Percentiles rank a stretch among this genome's conserved stretches.
These are phyloP conservation scores for Licmophora abbreviata DNA, from an alignment of 108 stramenopile species.

Conservation along the genomic window DNA sequence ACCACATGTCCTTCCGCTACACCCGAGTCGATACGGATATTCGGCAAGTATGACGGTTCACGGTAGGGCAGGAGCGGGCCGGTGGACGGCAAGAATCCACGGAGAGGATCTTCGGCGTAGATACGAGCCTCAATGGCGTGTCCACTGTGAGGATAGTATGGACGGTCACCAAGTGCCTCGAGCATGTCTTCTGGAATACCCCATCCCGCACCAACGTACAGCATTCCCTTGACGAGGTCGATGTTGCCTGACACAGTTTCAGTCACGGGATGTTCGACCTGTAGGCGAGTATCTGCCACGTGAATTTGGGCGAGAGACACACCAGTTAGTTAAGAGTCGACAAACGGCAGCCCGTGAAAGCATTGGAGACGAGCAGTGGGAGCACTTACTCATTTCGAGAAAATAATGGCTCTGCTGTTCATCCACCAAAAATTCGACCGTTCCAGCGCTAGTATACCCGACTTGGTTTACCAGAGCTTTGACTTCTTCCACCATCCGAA, in stretches of 20 bases:
- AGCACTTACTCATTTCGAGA: constrained; percentile 99
- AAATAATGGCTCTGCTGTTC: constrained; percentile 91
- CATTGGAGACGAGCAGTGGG: no score
- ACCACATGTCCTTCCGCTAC: constrained; percentile 78
- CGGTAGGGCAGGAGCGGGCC: constrained; percentile 63
- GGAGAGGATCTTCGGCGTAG: constrained; percentile 96
- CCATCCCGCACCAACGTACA: constrained; percentile 75
- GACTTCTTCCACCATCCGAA: constrained; percentile 85
- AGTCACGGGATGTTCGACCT: constrained; percentile 97
- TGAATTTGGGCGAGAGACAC: not conserved
- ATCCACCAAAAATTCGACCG: constrained; percentile 95
- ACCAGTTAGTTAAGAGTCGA: not conserved
- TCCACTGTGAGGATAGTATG: constrained; percentile 46
- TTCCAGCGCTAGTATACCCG: constrained; percentile 88
- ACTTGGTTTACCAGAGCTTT: constrained; percentile 69
- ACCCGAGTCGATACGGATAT: constrained; percentile 82
- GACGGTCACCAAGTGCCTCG: constrained; percentile 30
- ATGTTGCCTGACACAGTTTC: constrained; percentile 68
- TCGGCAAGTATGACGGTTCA: constrained; percentile 32
- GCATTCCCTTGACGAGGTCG: constrained; percentile 91
- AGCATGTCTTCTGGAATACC: constrained; percentile 44
- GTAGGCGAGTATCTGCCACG: constrained; percentile 84
- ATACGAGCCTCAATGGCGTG: constrained; percentile 87
- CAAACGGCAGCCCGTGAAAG: not conserved
- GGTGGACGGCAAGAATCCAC: constrained; percentile 90